phyloP scores from a whole-genome alignment of 1,284 basidiomycete genomes.

The Cutaneotrichosporon dermatis region DNA sequence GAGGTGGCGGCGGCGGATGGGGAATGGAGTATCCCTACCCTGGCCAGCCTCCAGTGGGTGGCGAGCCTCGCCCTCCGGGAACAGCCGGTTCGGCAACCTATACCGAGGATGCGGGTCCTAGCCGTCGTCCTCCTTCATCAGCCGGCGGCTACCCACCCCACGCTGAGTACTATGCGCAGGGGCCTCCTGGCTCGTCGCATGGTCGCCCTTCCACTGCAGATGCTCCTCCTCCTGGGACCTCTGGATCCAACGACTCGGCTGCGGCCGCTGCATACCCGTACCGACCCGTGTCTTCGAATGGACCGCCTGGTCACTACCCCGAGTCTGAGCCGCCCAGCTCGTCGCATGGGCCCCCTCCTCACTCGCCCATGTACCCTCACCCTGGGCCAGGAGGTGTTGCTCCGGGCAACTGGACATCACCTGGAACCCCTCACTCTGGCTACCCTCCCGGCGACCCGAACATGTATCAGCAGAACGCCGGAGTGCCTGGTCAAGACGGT shows the following conservation, averaged over 20 bases:
- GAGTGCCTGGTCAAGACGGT: constrained; percentile 13
- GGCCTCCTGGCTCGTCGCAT: constrained; percentile 26
- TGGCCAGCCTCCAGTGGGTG: constrained; percentile 12
- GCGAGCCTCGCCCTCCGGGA: constrained; percentile 10
- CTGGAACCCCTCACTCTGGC: constrained; percentile 27
- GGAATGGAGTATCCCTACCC: constrained; percentile 27
- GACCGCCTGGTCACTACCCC: constrained; percentile 39
- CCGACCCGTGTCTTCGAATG: constrained; percentile 41
- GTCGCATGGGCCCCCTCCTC: constrained; percentile 39
- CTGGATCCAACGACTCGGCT: constrained; percentile 25
- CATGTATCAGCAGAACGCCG: constrained; percentile 28
- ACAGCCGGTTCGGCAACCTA: constrained; percentile 17
- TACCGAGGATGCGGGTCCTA: constrained; percentile 35
- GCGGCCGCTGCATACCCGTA: constrained; percentile 37
- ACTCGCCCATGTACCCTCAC: constrained; percentile 41
- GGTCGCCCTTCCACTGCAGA: constrained; percentile 16
- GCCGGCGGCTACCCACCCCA: constrained; percentile 22
- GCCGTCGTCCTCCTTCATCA: constrained; percentile 35
- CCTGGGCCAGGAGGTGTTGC: constrained; percentile 9
- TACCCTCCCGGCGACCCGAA: constrained; percentile 28
- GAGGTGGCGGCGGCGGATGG: constrained; percentile 11
- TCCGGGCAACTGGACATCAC: constrained; percentile 34
- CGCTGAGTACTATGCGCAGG: constrained; percentile 31
- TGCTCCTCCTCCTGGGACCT: constrained; percentile 25
- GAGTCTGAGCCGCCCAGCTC: constrained; percentile 44